Evolutionary conservation across 306 rosid species (phyloP).

Genomic region (Glycine latifolia): DNA sequence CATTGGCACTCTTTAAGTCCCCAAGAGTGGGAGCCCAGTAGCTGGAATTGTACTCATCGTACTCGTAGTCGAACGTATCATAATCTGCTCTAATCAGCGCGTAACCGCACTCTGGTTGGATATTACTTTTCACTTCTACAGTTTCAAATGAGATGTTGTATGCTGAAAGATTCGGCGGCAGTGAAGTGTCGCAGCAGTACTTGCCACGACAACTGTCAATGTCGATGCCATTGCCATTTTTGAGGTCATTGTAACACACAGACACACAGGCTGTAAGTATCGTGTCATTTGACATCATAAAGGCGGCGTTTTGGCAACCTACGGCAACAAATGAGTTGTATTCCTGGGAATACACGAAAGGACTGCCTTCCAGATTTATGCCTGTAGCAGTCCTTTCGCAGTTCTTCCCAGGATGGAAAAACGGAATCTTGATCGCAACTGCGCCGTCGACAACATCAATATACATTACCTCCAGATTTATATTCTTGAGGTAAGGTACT

Average conservation of each 20-base stretch:
- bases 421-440: slow-evolving; percentile 31
- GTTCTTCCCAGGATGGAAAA: not conserved
- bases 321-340: slow-evolving; percentile 9
- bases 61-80: too few species aligned
- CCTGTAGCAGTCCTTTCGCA: too few species aligned
- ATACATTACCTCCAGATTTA: slow-evolving; percentile 20
- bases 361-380: too few species aligned
- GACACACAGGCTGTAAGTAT: slow-evolving; percentile 38
- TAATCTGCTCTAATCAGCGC: too few species aligned
- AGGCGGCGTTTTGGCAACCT: slow-evolving; percentile 32
- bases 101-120: too few species aligned
- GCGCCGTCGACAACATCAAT: not conserved
- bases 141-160: not conserved
- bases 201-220: not conserved
- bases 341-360: not conserved
- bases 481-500: not conserved
- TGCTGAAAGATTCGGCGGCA: not conserved
- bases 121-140: too few species aligned
- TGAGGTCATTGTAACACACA: not conserved
- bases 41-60: too few species aligned
- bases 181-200: not conserved
- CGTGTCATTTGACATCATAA: not conserved
- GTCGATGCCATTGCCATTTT: too few species aligned
- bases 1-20: too few species aligned
- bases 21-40: too few species aligned